Base-by-base conservation (phyloP, 805 yeast genomes). In the Candida vaughaniae region DNA sequence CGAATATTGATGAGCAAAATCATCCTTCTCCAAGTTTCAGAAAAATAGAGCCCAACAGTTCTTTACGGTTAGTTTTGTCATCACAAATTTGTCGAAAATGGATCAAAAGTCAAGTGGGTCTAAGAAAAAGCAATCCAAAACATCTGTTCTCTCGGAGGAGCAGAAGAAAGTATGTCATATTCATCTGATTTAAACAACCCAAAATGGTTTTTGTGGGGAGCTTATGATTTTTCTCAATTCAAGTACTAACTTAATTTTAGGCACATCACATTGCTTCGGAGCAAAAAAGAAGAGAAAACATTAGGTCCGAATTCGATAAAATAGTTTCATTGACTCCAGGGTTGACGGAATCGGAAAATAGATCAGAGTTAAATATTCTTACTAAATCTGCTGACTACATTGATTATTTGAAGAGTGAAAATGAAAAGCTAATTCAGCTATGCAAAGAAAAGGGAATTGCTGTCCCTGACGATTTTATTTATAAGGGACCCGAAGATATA, bases 231-330 rank as follows among this genome's bases (percentile, higher is more conserved):
- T n/a, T n/a, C n/a, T n/a, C n/a, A n/a, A n/a, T n/a, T n/a, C n/a
- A n/a, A 7, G 8, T 37, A 49, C 55, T 47, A 47, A 49, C 48
- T 7, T 22, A n/a, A 31, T 30, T 11, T 20, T 29, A 81, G 79
- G 82, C 81, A 4, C 85, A 82, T 47, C 95, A 85, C 52, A 84
- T 86, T 6, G 85, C 85, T 4, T 82, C 90, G 0, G 98, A 90
- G 55, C 90, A 88, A 56, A 85, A 84, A 52, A 70, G 98, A 50
- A 69, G 98, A 43, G 87, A 82, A 46, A 87, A 90, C 28, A 87
- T 91, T 16, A 68, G 97, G 30, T 75, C 80, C 7, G 90, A 88
- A 7, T 90, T 87, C 52, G 95, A 85, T 49, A 75, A 73, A 38
- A 68, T 90, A 16, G 90, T 89, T 0, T 68, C 73, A 1, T 57